These are phyloP conservation scores for Oryza nivara DNA, from an alignment of 176 grass and related monocot genomes.

Conservation along the genomic window DNA sequence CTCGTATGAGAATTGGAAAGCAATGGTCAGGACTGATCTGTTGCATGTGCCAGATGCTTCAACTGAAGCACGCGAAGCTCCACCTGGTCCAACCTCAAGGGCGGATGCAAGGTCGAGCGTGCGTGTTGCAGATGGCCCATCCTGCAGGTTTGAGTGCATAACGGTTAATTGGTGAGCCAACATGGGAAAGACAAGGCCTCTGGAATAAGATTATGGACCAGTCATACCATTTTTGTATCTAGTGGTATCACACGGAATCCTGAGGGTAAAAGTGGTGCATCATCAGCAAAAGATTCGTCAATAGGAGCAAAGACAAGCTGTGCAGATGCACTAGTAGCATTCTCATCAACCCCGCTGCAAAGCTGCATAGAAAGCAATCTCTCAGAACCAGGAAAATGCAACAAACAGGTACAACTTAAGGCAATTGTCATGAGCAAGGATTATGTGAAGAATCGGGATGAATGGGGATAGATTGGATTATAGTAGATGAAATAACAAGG, in stretches of 20 bases:
- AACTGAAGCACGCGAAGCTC: conserved; percentile 24
- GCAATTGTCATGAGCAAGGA: neutral
- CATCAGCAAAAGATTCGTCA: conserved; percentile 93
- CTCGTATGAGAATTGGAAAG: conserved; percentile 93
- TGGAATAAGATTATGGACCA: neutral
- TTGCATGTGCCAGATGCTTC: conserved; percentile 24
- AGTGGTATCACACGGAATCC: conserved; percentile 93
- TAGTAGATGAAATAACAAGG: too few relatives aligned
- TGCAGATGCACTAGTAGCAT: conserved; percentile 67
- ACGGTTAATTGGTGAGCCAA: neutral
- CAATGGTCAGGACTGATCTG: conserved; percentile 83
- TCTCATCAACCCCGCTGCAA: conserved; percentile 86
- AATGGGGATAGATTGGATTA: too few relatives aligned
- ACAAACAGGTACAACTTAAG: neutral
- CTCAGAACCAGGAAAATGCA: neutral
- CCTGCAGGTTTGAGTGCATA: conserved; percentile 21
- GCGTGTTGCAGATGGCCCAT: conserved; percentile 56
- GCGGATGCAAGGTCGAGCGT: conserved; percentile 89
- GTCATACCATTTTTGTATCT: conserved; percentile 63
- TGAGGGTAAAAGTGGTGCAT: conserved; percentile 80
- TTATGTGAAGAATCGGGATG: too few relatives aligned
- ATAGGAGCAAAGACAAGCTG: conserved; percentile 98
- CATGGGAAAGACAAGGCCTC: neutral
- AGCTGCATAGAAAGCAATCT: conserved; percentile 50
- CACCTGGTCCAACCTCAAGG: conserved; percentile 74